A percentile compares a stretch with the other conserved stretches of the same genome.
Conservation (phyloP, 306 rosid species). For the Cucurbita argyrosperma region DNA sequence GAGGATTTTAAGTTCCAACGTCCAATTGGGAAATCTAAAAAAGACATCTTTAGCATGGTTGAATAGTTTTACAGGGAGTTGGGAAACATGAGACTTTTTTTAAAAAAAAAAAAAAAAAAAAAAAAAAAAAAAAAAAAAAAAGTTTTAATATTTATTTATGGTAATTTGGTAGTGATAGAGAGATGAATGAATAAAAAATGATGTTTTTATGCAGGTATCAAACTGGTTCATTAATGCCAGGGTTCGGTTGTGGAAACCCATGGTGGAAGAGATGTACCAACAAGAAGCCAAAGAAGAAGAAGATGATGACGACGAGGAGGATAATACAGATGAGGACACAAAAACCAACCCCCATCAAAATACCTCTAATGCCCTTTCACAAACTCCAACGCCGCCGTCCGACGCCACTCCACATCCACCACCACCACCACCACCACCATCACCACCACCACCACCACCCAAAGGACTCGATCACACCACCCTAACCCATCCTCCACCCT, state of each 20-base stretch:
- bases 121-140: too few relatives aligned
- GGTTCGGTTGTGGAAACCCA: slow-evolving; percentile 99
- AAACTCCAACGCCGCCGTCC: slow-evolving; percentile 33
- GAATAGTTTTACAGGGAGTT: too few relatives aligned
- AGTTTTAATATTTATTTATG: background rate
- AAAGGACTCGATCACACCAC: slow-evolving; percentile 29
- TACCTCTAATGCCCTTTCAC: slow-evolving; percentile 17
- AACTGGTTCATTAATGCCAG: slow-evolving; percentile 99
- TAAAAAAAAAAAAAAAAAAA: too few relatives aligned
- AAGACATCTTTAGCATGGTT: too few relatives aligned
- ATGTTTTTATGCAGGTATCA: slow-evolving; percentile 45
- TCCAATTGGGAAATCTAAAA: too few relatives aligned
- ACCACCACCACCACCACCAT: too few relatives aligned
- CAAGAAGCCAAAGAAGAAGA: slow-evolving; percentile 60
- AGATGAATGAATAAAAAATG: background rate
- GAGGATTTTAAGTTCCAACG: too few relatives aligned
- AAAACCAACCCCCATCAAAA: slow-evolving; percentile 13
- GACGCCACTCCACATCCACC: background rate
- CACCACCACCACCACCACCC: slow-evolving; percentile 17
- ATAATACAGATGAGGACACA: slow-evolving; percentile 2
- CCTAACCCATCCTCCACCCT: too few relatives aligned
- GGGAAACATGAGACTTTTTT: too few relatives aligned
- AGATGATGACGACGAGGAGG: background rate
- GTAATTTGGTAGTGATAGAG: background rate
- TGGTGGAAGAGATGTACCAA: slow-evolving; percentile 99